A percentile compares a stretch with the other conserved stretches of the same genome.
phyloP scores from a whole-genome alignment of 73 alveolate genomes.

The Stentor roeselii region DNA sequence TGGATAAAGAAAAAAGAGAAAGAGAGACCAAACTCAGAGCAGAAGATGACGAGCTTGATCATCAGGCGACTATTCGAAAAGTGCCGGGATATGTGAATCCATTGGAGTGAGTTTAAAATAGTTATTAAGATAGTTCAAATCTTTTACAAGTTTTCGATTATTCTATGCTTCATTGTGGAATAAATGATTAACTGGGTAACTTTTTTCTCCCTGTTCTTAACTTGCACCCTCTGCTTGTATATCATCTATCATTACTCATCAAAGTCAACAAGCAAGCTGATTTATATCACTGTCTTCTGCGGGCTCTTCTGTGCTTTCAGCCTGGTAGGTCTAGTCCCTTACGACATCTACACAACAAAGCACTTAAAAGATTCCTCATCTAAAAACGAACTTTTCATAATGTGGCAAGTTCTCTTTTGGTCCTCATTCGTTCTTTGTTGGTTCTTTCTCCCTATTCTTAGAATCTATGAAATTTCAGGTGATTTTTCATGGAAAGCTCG shows the following conservation, averaged over 20 bases:
- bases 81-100: slow-evolving; percentile 20
- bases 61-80: slow-evolving; percentile 2
- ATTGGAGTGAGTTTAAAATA: background rate
- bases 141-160: background rate
- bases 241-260: background rate
- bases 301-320: background rate
- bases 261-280: background rate
- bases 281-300: background rate
- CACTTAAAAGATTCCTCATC: background rate
- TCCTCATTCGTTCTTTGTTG: background rate
- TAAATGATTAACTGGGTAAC: background rate
- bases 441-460: background rate
- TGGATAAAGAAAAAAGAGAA: background rate
- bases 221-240: no score
- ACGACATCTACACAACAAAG: background rate
- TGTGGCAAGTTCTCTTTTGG: background rate
- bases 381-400: background rate
- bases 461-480: background rate
- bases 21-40: background rate
- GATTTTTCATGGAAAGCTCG: background rate
- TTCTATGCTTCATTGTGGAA: background rate
- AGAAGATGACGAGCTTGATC: slow-evolving; percentile 6
- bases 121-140: background rate
- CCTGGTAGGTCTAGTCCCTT: background rate
- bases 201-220: background rate